phyloP scores from a whole-genome alignment of 2,329 filamentous ascomycete genomes.

The Paecilomyces formosus region DNA sequence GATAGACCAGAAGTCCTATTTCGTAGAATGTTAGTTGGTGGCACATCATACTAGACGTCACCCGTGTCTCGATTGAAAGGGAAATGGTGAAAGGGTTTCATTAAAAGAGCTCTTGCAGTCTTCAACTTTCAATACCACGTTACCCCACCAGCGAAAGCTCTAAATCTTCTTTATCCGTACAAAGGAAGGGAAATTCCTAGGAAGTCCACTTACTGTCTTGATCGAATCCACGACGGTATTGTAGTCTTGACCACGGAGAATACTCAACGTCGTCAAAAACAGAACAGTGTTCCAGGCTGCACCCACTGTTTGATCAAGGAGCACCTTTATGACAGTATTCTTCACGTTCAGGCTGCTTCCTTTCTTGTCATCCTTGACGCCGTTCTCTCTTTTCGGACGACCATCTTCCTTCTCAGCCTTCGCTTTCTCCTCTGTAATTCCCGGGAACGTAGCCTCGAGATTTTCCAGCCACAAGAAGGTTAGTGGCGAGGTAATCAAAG shows the following conservation, averaged over 20 bases:
- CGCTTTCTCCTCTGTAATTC: constrained; percentile 11
- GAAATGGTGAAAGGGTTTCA: background rate
- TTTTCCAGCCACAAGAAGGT: constrained; percentile 54
- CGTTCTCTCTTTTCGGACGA: constrained; percentile 6
- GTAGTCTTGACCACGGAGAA: constrained; percentile 33
- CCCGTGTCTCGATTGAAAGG: background rate
- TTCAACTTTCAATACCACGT: background rate
- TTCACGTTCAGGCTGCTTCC: constrained; percentile 14
- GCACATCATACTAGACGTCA: background rate
- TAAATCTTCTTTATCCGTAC: background rate
- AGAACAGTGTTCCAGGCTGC: constrained; percentile 49
- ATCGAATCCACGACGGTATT: constrained; percentile 25
- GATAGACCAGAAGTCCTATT: constrained; percentile 28
- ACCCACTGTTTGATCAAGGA: constrained; percentile 52
- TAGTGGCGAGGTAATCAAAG: constrained; percentile 48
- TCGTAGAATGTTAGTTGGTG: background rate
- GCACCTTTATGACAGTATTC: constrained; percentile 45
- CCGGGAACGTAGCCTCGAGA: constrained; percentile 48
- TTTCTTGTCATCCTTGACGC: constrained; percentile 4
- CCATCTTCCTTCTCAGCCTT: constrained; percentile 7
- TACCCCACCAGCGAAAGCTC: background rate
- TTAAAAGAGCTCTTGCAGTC: background rate
- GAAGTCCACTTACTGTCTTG: constrained; percentile 18
- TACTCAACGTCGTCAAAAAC: constrained; percentile 49
- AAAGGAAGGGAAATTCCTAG: background rate